Evolutionary conservation across 257 asterid genomes (phyloP).

Genomic region (Capsicum baccatum): DNA sequence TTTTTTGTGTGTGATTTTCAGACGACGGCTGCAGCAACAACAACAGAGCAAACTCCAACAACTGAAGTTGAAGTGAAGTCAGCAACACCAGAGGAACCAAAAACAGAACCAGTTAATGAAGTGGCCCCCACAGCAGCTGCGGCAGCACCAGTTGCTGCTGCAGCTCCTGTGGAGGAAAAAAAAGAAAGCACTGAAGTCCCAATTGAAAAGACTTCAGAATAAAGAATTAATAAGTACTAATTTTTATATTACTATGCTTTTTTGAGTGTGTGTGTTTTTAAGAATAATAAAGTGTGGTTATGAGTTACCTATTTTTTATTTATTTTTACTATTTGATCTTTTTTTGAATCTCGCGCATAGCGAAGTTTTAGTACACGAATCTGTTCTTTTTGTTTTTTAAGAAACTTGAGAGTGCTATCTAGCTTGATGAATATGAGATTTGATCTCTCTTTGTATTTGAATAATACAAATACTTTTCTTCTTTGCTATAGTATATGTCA

Average conservation of each 20-base stretch:
- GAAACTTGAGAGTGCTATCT: neutral
- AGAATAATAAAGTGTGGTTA: neutral
- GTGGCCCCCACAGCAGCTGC: neutral
- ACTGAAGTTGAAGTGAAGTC: slow-evolving; percentile 7
- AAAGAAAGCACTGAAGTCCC: neutral
- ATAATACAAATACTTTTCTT: neutral
- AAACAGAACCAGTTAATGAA: neutral
- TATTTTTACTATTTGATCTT: neutral
- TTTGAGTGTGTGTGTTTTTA: neutral
- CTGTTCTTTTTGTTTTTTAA: too few species aligned
- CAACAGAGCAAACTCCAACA: neutral
- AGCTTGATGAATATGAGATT: slow-evolving; percentile 5
- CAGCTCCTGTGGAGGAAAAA: neutral
- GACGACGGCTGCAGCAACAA: too few species aligned
- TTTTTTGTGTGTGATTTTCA: neutral
- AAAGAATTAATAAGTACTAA: neutral
- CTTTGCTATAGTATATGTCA: neutral
- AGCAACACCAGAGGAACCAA: neutral
- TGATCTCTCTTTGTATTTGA: neutral
- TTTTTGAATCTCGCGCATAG: too few species aligned
- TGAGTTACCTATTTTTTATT: neutral
- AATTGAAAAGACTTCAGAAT: neutral
- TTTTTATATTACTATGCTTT: neutral
- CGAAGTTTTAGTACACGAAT: too few species aligned
- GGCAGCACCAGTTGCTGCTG: neutral